A percentile compares a stretch with the other conserved stretches of the same genome.
phyloP scores from a whole-genome alignment of 179 eudicot species.

The Beta lomatogona region DNA sequence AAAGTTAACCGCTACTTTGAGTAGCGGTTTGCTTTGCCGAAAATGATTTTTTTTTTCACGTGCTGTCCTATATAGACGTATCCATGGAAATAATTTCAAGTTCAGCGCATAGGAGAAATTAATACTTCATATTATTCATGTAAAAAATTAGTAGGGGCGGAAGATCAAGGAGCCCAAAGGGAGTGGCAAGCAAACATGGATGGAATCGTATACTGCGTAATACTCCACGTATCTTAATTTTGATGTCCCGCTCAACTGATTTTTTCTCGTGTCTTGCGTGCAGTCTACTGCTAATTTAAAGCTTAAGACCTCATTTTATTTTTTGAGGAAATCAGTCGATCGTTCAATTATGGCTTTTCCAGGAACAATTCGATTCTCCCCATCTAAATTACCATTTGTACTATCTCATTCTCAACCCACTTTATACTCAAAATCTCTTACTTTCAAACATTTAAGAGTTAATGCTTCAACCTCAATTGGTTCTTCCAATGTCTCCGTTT shows the following conservation, averaged over 20 bases:
- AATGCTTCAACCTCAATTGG: conserved; percentile 49
- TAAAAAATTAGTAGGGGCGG: too few relatives aligned
- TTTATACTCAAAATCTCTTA: conserved; percentile 13
- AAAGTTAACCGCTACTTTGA: too few relatives aligned
- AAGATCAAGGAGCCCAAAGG: too few relatives aligned
- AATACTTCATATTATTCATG: too few relatives aligned
- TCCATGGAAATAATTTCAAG: too few relatives aligned
- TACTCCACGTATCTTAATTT: too few relatives aligned
- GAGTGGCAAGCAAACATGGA: too few relatives aligned
- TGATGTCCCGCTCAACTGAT: not conserved
- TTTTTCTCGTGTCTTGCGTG: not conserved
- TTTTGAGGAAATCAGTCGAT: not conserved
- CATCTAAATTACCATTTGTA: conserved; percentile 37
- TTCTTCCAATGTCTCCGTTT: conserved; percentile 35
- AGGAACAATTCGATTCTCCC: conserved; percentile 35
- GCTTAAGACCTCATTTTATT: conserved; percentile 20
- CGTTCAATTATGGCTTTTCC: conserved; percentile 44
- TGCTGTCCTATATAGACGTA: too few relatives aligned
- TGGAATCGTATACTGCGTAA: too few relatives aligned
- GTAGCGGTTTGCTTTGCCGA: too few relatives aligned
- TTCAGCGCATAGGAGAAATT: too few relatives aligned
- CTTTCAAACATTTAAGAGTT: conserved; percentile 32
- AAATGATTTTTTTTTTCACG: too few relatives aligned
- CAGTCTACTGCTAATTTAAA: not conserved
- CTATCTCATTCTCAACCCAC: conserved; percentile 20